phyloP scores from a whole-genome alignment of 306 rosid species.

The Oxytropis ochrocephala region DNA sequence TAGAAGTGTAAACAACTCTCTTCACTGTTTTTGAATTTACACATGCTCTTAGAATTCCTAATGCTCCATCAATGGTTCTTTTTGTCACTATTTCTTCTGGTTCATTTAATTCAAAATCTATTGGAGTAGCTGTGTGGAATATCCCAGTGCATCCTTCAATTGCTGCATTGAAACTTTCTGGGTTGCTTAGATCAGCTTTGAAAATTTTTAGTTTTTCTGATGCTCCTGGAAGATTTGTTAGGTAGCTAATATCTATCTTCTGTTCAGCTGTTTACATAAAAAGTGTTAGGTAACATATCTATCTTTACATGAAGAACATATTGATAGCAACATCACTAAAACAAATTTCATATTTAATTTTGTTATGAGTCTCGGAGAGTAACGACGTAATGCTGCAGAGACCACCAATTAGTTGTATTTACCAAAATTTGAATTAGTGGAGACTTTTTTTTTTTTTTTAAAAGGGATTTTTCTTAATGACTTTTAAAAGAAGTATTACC shows the following conservation, averaged over 20 bases:
- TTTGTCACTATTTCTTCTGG: conserved; percentile 34
- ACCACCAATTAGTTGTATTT: too few species aligned
- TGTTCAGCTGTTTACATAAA: background rate
- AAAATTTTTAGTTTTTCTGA: conserved; percentile 38
- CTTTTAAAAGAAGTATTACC: too few species aligned
- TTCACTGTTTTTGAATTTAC: conserved; percentile 34
- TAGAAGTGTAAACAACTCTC: conserved; percentile 55
- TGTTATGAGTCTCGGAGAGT: too few species aligned
- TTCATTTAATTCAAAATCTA: conserved; percentile 28
- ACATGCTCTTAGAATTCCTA: conserved; percentile 49
- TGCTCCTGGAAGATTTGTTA: conserved; percentile 47
- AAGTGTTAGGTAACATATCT: too few species aligned
- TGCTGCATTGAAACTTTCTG: conserved; percentile 40
- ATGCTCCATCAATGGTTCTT: conserved; percentile 42
- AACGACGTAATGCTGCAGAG: too few species aligned
- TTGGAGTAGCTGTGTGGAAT: conserved; percentile 46
- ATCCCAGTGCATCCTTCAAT: conserved; percentile 54
- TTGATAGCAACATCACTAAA: too few species aligned
- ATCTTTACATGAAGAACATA: too few species aligned
- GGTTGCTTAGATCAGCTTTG: conserved; percentile 41
- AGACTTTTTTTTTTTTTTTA: too few species aligned
- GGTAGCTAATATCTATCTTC: conserved; percentile 39
- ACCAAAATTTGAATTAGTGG: too few species aligned
- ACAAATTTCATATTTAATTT: too few species aligned
- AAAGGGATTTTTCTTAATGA: too few species aligned